Evolutionary conservation across 371 early-diverging fungal species (phyloP).

Genomic region (Mucor mucedo): DNA sequence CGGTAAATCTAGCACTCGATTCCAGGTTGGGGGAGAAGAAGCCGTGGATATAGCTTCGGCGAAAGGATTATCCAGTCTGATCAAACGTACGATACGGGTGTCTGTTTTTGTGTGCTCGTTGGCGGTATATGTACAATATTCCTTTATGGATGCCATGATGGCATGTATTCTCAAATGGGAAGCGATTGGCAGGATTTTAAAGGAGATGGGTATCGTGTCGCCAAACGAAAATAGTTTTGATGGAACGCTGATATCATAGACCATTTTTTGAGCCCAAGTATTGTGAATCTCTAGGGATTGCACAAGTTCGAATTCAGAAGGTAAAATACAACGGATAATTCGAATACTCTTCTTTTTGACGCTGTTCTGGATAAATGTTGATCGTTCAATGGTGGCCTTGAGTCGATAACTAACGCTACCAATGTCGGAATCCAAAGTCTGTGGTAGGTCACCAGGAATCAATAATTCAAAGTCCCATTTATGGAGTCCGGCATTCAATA

Average conservation of each 20-base stretch:
- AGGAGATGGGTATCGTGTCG: constrained; percentile 32
- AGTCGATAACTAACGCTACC: constrained; percentile 30
- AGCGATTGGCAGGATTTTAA: constrained; percentile 32
- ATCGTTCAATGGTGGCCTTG: constrained; percentile 30
- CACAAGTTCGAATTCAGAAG: constrained; percentile 30
- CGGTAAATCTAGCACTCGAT: constrained; percentile 14
- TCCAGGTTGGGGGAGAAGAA: constrained; percentile 18
- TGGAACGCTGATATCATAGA: constrained; percentile 36
- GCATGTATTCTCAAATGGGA: constrained; percentile 24
- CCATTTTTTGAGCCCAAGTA: constrained; percentile 37
- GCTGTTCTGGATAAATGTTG: constrained; percentile 31
- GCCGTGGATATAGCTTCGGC: constrained; percentile 3
- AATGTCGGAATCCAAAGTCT: constrained; percentile 35
- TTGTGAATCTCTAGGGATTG: constrained; percentile 34
- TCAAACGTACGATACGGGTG: constrained; percentile 27
- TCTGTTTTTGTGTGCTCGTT: constrained; percentile 30
- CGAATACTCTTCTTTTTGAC: constrained; percentile 26
- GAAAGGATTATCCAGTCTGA: constrained; percentile 28
- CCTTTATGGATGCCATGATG: constrained; percentile 29
- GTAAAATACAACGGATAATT: constrained; percentile 27
- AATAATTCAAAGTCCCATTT: constrained; percentile 38
- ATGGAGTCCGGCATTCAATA: constrained; percentile 25
- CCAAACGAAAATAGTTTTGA: constrained; percentile 27
- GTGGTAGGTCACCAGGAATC: constrained; percentile 39
- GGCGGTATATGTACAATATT: constrained; percentile 32